These are phyloP conservation scores for Nitzschia palea DNA, from an alignment of 108 stramenopile genomes.

Conservation along the genomic window DNA sequence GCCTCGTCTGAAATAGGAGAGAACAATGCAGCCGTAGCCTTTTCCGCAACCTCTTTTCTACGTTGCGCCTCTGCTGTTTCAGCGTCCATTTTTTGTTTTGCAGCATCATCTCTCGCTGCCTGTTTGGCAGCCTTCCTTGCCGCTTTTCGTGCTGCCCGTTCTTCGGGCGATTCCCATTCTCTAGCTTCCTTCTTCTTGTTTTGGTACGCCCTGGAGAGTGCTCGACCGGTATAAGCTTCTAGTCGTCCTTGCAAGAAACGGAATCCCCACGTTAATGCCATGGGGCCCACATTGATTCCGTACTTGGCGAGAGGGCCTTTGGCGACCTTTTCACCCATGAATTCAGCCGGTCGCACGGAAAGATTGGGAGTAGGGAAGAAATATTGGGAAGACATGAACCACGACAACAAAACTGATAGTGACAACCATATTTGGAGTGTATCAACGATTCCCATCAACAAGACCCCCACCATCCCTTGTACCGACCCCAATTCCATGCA, in stretches of 20 bases:
- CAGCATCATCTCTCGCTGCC: constrained; percentile 27
- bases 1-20: not conserved
- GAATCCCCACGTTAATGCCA: constrained; percentile 78
- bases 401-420: constrained; percentile 66
- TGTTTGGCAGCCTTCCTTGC: constrained; percentile 33
- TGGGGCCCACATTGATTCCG: constrained; percentile 86
- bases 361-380: constrained; percentile 78
- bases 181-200: constrained; percentile 32
- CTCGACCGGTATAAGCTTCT: constrained; percentile 66
- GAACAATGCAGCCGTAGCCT: constrained; percentile 30
- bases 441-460: constrained; percentile 68
- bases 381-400: constrained; percentile 70
- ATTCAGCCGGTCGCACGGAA: constrained; percentile 68
- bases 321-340: constrained; percentile 64
- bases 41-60: constrained; percentile 29
- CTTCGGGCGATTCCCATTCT: constrained; percentile 32
- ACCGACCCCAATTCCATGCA: constrained; percentile 61
- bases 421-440: constrained; percentile 73
- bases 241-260: constrained; percentile 61
- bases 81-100: constrained; percentile 16
- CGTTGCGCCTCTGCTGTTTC: constrained; percentile 20
- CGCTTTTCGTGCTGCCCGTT: constrained; percentile 38
- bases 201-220: constrained; percentile 57
- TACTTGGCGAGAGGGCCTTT: constrained; percentile 48
- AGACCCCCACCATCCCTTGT: constrained; percentile 58